Conservation (phyloP, 2,329 filamentous ascomycete species). For the Aspergillus proliferans region DNA sequence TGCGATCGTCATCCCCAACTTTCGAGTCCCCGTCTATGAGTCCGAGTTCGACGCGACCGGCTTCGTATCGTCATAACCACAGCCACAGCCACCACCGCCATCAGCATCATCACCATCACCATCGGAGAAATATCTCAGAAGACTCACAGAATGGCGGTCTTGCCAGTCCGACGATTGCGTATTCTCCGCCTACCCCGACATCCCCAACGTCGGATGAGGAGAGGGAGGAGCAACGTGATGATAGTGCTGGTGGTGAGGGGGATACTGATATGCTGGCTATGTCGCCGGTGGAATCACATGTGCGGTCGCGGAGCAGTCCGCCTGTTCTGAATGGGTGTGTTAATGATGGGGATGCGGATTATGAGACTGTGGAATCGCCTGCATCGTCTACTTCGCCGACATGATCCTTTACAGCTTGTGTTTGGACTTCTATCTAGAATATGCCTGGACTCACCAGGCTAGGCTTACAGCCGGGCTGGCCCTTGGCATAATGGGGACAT, state of each 20-base stretch:
- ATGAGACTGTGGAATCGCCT: neutral
- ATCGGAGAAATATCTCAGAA: constrained; percentile 29
- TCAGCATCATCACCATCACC: constrained; percentile 16
- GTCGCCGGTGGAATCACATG: constrained; percentile 16
- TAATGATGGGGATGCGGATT: constrained; percentile 4
- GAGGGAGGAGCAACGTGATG: neutral
- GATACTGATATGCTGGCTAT: constrained; percentile 10
- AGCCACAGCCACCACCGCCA: constrained; percentile 15
- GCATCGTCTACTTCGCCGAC: too few relatives aligned
- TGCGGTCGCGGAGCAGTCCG: constrained; percentile 28
- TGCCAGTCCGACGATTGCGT: constrained; percentile 28
- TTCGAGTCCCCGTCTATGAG: constrained; percentile 32
- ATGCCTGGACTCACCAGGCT: too few relatives aligned
- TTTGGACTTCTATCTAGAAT: too few relatives aligned
- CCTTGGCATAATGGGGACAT: too few relatives aligned
- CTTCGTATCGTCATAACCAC: constrained; percentile 21
- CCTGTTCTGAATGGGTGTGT: constrained; percentile 18
- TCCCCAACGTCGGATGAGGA: constrained; percentile 19
- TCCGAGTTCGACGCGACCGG: constrained; percentile 30
- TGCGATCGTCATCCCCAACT: constrained; percentile 32
- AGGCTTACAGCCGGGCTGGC: too few relatives aligned
- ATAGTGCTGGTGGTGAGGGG: neutral
- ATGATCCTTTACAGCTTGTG: too few relatives aligned
- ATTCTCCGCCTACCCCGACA: constrained; percentile 35
- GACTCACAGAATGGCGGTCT: constrained; percentile 23